Evolutionary conservation across 2,329 filamentous ascomycete genomes (phyloP), one percentile per base, ranked within the genome.

Genomic region (Claviceps spartinae): DNA sequence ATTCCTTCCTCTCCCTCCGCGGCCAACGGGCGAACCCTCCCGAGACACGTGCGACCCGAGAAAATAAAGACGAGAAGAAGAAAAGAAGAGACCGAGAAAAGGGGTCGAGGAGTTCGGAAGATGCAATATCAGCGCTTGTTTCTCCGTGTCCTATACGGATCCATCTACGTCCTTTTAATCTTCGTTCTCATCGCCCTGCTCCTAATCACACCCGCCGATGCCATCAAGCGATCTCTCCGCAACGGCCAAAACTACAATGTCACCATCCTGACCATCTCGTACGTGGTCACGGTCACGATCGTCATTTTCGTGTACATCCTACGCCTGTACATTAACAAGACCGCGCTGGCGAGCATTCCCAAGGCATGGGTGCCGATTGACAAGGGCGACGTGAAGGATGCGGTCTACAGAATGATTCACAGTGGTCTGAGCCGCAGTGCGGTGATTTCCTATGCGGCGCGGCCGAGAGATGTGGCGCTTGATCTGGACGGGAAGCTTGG

Each of bases 331-430:
- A 87, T 91, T 50, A 94, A 88, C 62, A 82, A 87, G 56, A 85
- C 78, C 46, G 82, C 86, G 8, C 76, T 97, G 8, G 79, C 83
- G 18, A 83, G 81, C 4, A 95, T 98, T 54, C 93, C 93, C 1
- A 93, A 91, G 66, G 73, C 80, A 51, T 94, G 87, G 78, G 79
- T 95, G 16, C 90, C 90, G 0, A 76, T 95, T 56, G 88, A 93
- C 59, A 86, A 88, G 64, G 86, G 85, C 57, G 89, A 96, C 64
- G 79, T 96, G 45, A 79, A 78, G 45, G 83, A 81, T 58, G 76
- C 77, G 52, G 88, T 96, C 41, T 76, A 86, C 61, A 78, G 81
- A 58, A 81, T 95, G 71, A 85, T 98, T 53, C 76, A 76, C 16
- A 79, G 81, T 48, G 79, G 84, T 26, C 74, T 95, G 51, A 78